Evolutionary conservation across 2,329 filamentous ascomycete genomes (phyloP).

Genomic region (Nemania diffusa): DNA sequence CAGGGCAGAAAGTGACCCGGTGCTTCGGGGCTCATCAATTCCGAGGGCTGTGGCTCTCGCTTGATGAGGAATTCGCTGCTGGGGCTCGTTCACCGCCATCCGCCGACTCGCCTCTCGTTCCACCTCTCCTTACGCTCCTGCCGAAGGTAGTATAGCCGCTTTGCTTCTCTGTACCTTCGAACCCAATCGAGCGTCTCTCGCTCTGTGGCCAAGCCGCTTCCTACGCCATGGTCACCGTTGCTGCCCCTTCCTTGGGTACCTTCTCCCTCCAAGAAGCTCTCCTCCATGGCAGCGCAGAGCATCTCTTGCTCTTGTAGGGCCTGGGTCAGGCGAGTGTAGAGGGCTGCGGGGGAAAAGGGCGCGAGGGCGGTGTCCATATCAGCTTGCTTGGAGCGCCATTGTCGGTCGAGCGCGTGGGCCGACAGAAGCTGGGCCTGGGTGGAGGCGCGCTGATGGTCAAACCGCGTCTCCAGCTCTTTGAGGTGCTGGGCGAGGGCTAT

Average conservation of each 20-base stretch:
- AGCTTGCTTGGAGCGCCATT: constrained; percentile 87
- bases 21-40: neutral
- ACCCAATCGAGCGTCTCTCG: constrained; percentile 89
- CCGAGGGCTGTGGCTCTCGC: neutral
- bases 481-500: constrained; percentile 74
- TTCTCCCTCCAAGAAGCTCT: constrained; percentile 83
- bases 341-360: constrained; percentile 84
- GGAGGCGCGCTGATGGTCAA: constrained; percentile 70
- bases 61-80: neutral
- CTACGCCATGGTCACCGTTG: constrained; percentile 35
- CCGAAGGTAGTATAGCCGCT: constrained; percentile 79
- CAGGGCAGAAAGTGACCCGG: neutral
- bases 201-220: constrained; percentile 71
- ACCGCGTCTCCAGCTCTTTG: constrained; percentile 66
- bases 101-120: constrained; percentile 95
- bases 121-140: constrained; percentile 90
- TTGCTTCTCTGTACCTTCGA: constrained; percentile 80
- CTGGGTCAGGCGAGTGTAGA: constrained; percentile 84
- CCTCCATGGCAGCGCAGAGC: constrained; percentile 84
- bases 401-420: constrained; percentile 87
- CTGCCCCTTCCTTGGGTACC: constrained; percentile 25
- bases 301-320: constrained; percentile 84
- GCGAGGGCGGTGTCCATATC: constrained; percentile 88
- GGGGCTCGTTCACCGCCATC: constrained; percentile 75
- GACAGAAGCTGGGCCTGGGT: constrained; percentile 85